These are phyloP conservation scores for Zygoascus meyerae DNA, from an alignment of 1,139 yeast species.

Conservation along the genomic window DNA sequence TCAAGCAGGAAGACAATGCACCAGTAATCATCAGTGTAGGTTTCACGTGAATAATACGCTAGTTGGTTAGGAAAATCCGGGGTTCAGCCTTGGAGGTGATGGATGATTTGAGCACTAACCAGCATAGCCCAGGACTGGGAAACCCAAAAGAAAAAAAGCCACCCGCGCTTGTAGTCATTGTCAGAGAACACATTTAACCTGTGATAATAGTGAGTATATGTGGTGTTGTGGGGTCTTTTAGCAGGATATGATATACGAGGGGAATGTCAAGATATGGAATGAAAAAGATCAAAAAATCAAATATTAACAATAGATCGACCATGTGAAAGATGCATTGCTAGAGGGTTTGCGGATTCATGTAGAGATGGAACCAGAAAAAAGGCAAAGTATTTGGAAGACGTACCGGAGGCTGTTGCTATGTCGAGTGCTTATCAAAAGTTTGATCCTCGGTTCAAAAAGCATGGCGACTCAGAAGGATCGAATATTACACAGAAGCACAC, in stretches of 20 bases:
- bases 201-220: conserved; percentile 30
- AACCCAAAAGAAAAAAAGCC: conserved; percentile 46
- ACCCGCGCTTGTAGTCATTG: conserved; percentile 86
- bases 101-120: background rate
- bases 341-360: conserved; percentile 63
- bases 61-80: background rate
- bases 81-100: conserved; percentile 1
- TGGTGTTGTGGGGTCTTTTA: background rate
- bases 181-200: conserved; percentile 82
- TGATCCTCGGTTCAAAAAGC: conserved; percentile 19
- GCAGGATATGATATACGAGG: too few relatives aligned
- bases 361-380: conserved; percentile 84
- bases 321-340: conserved; percentile 64
- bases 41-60: background rate
- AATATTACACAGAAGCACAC: background rate
- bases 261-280: too few relatives aligned
- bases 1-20: background rate
- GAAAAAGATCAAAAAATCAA: too few relatives aligned
- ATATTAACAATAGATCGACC: conserved; percentile 60
- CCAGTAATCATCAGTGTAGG: conserved; percentile 7
- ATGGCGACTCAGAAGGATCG: background rate
- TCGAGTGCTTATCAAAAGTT: conserved; percentile 17
- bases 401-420: conserved; percentile 19
- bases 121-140: conserved; percentile 8
- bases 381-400: conserved; percentile 61